Evolutionary conservation across 257 asterid genomes (phyloP).

Genomic region (Nicotiana noctiflora): DNA sequence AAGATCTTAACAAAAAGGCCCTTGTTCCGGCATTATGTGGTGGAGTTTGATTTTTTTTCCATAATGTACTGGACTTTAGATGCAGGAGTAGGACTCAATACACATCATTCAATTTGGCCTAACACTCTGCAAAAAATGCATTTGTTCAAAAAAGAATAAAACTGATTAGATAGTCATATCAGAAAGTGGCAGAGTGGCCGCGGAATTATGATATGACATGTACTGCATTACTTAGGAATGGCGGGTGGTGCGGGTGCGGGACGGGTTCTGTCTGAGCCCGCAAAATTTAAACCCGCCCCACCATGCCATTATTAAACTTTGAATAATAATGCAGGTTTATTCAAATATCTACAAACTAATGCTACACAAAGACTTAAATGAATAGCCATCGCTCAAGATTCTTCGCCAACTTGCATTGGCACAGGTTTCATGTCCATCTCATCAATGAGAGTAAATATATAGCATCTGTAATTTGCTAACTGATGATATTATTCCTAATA

Average conservation of each 20-base stretch:
- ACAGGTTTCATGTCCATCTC: neutral
- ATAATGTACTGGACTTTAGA: too few species aligned
- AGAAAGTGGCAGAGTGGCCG: neutral
- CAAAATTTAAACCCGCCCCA: too few species aligned
- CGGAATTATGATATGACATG: neutral
- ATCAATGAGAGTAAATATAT: neutral
- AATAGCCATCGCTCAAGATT: neutral
- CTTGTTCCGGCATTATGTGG: too few species aligned
- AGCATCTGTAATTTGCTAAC: neutral
- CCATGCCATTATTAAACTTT: neutral
- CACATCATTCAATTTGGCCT: too few species aligned
- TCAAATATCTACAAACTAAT: neutral
- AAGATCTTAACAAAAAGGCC: too few species aligned
- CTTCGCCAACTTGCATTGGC: neutral
- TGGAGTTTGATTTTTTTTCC: too few species aligned
- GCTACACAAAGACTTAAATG: neutral
- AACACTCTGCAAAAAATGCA: too few species aligned
- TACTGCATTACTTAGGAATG: too few species aligned
- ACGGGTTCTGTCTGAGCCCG: too few species aligned
- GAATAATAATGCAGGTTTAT: neutral
- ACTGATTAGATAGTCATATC: neutral
- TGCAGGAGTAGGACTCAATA: too few species aligned
- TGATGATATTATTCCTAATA: neutral
- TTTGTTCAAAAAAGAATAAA: too few species aligned
- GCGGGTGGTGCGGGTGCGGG: too few species aligned